Evolutionary conservation across 2,329 filamentous ascomycete species (phyloP).

Genomic region (Nemania diffusa): DNA sequence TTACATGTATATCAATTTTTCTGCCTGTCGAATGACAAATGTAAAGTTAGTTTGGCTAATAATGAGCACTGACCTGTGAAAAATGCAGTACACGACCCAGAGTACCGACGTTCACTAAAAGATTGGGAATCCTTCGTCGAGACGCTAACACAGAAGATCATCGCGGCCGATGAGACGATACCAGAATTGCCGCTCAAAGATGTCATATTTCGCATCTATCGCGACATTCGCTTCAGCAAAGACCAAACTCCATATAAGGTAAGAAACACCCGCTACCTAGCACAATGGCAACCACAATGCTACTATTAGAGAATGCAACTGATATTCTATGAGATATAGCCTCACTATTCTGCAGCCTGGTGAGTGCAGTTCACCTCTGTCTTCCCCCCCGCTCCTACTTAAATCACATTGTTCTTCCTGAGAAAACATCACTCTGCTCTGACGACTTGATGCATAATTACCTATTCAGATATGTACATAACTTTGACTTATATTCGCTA

Average conservation of each 20-base stretch:
- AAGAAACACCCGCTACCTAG: slow-evolving; percentile 28
- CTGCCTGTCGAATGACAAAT: neutral
- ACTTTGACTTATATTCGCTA: slow-evolving; percentile 34
- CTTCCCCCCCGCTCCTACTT: too few relatives aligned
- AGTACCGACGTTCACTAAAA: slow-evolving; percentile 80
- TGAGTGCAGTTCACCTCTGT: slow-evolving; percentile 44
- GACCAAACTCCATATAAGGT: slow-evolving; percentile 91
- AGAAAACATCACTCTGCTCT: too few relatives aligned
- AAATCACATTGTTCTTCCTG: too few relatives aligned
- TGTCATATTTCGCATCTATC: slow-evolving; percentile 86
- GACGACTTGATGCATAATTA: too few relatives aligned
- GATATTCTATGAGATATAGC: slow-evolving; percentile 54
- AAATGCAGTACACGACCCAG: slow-evolving; percentile 75
- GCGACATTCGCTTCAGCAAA: slow-evolving; percentile 85
- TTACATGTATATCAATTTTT: neutral
- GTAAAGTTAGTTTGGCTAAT: neutral
- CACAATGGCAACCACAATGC: neutral
- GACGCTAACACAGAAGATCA: slow-evolving; percentile 74
- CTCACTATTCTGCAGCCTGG: slow-evolving; percentile 87
- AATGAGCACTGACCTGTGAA: neutral
- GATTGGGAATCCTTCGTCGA: slow-evolving; percentile 87
- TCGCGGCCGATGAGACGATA: slow-evolving; percentile 79
- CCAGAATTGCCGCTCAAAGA: slow-evolving; percentile 89
- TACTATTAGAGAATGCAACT: neutral
- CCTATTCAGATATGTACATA: neutral